Evolutionary conservation across 179 eudicot species (phyloP).

Genomic region (Spergularia azorica): DNA sequence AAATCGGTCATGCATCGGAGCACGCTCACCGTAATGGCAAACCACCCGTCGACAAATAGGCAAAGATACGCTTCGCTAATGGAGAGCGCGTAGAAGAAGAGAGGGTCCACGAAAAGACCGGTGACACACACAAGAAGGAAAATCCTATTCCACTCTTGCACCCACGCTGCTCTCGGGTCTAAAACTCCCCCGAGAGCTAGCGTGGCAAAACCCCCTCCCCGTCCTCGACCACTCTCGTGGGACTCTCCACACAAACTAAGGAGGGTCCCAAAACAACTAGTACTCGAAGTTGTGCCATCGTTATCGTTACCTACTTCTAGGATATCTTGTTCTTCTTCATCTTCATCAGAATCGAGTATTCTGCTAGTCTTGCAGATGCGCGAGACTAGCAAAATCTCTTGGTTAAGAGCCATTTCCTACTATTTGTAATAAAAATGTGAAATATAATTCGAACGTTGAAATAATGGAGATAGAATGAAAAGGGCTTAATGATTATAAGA

Average conservation of each 20-base stretch:
- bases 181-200: constrained; percentile 35
- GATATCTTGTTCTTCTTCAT: background rate
- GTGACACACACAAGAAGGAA: constrained; percentile 70
- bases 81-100: constrained; percentile 84
- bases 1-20: constrained; percentile 85
- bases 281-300: background rate
- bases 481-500: constrained; percentile 23
- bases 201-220: constrained; percentile 5
- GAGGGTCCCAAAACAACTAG: constrained; percentile 15
- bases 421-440: background rate
- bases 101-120: constrained; percentile 82
- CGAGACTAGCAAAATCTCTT: constrained; percentile 27
- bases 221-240: constrained; percentile 8
- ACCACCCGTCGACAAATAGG: constrained; percentile 93
- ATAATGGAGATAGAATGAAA: constrained; percentile 13
- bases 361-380: constrained; percentile 13
- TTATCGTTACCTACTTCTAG: background rate
- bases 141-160: constrained; percentile 82
- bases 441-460: constrained; percentile 3
- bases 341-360: background rate
- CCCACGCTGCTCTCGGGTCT: constrained; percentile 74
- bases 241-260: constrained; percentile 19
- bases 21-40: constrained; percentile 65
- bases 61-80: constrained; percentile 71
- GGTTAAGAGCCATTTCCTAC: constrained; percentile 18